Evolutionary conservation across 768 basidiomycete species (phyloP).

Genomic region (Termitomyces sp.): DNA sequence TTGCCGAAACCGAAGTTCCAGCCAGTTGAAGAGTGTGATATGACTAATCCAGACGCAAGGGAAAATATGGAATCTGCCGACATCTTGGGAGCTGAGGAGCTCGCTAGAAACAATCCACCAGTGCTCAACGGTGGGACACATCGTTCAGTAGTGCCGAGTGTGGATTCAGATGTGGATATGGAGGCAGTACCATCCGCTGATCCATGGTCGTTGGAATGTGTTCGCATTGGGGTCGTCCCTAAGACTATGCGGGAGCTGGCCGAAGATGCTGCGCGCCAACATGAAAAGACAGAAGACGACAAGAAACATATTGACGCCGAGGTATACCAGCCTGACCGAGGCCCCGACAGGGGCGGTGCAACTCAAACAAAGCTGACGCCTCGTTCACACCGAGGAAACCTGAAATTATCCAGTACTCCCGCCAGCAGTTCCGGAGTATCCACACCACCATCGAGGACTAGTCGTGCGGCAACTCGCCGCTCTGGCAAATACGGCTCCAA

Average conservation of each 20-base stretch:
- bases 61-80: not conserved
- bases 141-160: constrained; percentile 31
- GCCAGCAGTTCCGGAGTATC: constrained; percentile 5
- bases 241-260: constrained; percentile 67
- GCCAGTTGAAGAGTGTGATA: constrained; percentile 21
- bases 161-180: constrained; percentile 27
- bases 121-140: constrained; percentile 24
- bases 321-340: not conserved
- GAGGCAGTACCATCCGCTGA: constrained; percentile 18
- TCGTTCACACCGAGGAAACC: constrained; percentile 5
- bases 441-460: constrained; percentile 1
- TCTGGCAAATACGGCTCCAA: constrained; percentile 6
- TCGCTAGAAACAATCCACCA: not conserved
- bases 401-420: constrained; percentile 4
- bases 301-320: constrained; percentile 7
- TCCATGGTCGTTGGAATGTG: not conserved
- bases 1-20: constrained; percentile 60
- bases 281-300: constrained; percentile 1
- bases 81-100: not conserved
- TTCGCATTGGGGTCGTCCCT: constrained; percentile 20
- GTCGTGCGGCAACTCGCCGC: not conserved
- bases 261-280: constrained; percentile 31
- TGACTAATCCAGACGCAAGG: not conserved
- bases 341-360: not conserved
- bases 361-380: constrained; percentile 4